Conservation (phyloP, 2,329 filamentous ascomycete species). For the Colletotrichum brevisporum region DNA sequence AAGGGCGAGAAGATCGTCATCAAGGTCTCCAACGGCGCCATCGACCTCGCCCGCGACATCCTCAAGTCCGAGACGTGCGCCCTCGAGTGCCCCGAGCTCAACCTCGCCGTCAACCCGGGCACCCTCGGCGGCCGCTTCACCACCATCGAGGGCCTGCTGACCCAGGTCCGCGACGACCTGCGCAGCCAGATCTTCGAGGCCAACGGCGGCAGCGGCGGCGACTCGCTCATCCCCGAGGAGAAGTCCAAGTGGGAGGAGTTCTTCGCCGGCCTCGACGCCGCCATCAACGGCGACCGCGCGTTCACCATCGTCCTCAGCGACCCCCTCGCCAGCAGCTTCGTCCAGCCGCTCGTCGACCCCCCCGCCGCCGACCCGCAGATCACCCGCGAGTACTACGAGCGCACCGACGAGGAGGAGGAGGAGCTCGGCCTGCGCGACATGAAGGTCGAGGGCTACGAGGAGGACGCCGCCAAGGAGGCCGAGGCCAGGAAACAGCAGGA, state of each 20-base stretch:
- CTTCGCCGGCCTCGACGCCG: conserved; percentile 81
- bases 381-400: conserved; percentile 83
- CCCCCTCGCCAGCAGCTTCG: conserved; percentile 91
- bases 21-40: conserved; percentile 72
- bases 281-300: conserved; percentile 83
- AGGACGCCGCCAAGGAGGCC: conserved; percentile 56
- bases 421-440: conserved; percentile 93
- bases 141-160: conserved; percentile 93
- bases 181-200: conserved; percentile 88
- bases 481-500: conserved; percentile 3
- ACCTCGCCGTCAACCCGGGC: conserved; percentile 89
- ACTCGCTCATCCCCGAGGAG: conserved; percentile 78
- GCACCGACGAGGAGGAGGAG: conserved; percentile 94
- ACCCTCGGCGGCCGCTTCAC: conserved; percentile 97
- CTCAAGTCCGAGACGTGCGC: conserved; percentile 96
- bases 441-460: conserved; percentile 89
- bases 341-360: conserved; percentile 89
- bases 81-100: conserved; percentile 88
- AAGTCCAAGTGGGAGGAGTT: conserved; percentile 84
- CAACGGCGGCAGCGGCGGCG: conserved; percentile 76
- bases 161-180: conserved; percentile 92
- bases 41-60: conserved; percentile 89
- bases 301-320: conserved; percentile 90
- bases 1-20: conserved; percentile 88
- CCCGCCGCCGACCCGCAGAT: conserved; percentile 82